These are phyloP conservation scores for Eimeria maxima DNA, from an alignment of 169 alveolate genomes.

Conservation along the genomic window DNA sequence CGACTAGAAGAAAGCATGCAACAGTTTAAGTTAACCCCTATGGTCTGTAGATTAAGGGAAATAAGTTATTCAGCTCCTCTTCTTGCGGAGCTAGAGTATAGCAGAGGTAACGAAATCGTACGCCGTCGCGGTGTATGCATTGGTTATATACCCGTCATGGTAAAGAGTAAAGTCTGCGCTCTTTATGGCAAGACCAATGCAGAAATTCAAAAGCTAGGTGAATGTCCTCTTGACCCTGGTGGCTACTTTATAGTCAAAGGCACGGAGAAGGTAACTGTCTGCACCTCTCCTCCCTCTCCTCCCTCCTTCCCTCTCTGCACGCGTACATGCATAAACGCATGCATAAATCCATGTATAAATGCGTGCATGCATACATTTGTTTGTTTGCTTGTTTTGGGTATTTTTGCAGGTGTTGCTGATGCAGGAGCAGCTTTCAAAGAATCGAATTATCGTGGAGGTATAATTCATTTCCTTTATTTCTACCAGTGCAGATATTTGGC, in stretches of 20 bases:
- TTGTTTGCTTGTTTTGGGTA: not conserved
- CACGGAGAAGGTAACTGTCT: constrained; percentile 96
- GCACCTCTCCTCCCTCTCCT: not conserved
- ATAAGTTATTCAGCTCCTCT: constrained; percentile 99
- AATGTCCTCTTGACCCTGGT: constrained; percentile 94
- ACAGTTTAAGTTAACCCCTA: constrained; percentile 95
- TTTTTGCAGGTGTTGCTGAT: constrained; percentile 96
- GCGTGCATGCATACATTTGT: not conserved
- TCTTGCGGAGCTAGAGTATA: constrained; percentile 97
- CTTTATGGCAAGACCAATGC: constrained; percentile 88
- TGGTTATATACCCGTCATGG: constrained; percentile 99
- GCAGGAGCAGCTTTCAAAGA: constrained; percentile 99
- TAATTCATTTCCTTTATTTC: too few relatives aligned
- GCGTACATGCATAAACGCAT: too few relatives aligned
- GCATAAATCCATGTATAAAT: too few relatives aligned
- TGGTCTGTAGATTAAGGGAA: constrained; percentile 98
- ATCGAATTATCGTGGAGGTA: constrained; percentile 99
- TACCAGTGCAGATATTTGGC: too few relatives aligned
- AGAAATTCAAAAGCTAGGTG: constrained; percentile 90
- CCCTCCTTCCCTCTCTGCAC: not conserved
- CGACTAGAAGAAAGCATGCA: constrained; percentile 90
- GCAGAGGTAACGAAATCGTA: constrained; percentile 94
- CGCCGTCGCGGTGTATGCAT: constrained; percentile 94
- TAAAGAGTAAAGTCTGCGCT: constrained; percentile 95
- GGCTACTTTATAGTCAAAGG: constrained; percentile 99